phyloP scores from a whole-genome alignment of 2,329 filamentous ascomycete genomes.

The Calonectria pauciramosa region DNA sequence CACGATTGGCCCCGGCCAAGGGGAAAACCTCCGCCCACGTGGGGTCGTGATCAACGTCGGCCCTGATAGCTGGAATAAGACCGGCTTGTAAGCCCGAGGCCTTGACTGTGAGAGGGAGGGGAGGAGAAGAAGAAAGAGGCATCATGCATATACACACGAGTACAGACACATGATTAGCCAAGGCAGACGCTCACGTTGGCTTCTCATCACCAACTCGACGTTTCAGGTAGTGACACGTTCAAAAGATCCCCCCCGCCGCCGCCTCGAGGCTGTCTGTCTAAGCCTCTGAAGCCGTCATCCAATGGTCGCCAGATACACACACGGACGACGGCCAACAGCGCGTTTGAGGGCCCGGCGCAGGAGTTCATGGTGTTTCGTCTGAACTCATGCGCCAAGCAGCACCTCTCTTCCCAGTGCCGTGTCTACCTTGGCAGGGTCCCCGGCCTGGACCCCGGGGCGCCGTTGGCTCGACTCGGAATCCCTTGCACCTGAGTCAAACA shows the following conservation, averaged over 20 bases:
- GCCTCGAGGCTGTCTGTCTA: background rate
- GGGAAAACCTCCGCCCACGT: background rate
- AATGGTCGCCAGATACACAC: background rate
- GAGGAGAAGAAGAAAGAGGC: background rate
- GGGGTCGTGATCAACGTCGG: constrained; percentile 4
- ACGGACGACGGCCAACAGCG: background rate
- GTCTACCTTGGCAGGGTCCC: background rate
- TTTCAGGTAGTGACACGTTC: background rate
- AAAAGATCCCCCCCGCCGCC: background rate
- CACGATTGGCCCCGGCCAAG: background rate
- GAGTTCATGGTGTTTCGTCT: constrained; percentile 11
- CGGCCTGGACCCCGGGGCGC: background rate
- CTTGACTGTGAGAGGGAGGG: background rate
- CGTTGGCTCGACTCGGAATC: background rate
- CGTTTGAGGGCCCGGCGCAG: background rate
- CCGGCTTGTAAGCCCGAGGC: background rate
- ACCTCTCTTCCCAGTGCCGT: background rate
- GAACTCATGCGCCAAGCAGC: constrained; percentile 11
- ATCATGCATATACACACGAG: background rate
- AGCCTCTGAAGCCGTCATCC: background rate
- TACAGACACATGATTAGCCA: background rate
- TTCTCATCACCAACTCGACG: background rate
- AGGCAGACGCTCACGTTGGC: background rate
- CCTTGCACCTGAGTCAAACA: constrained; percentile 8
- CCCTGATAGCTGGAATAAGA: background rate